Percentiles rank a stretch among this genome's conserved stretches.
Conservation (phyloP, 2,329 filamentous ascomycete species). For the Paradendryphiella salina region DNA sequence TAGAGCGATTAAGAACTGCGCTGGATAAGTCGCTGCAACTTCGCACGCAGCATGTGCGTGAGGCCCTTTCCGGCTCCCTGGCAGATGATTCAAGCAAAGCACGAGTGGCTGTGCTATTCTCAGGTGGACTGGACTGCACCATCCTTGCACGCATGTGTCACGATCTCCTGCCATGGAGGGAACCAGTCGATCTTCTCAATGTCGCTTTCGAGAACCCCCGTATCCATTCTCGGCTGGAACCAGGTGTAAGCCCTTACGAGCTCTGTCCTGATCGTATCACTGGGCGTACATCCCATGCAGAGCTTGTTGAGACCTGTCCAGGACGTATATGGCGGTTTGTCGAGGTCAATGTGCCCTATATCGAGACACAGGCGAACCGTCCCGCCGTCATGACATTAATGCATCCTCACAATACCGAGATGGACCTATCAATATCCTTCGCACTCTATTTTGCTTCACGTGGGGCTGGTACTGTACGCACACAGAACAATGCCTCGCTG, state of each 20-base stretch:
- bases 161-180: slow-evolving; percentile 68
- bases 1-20: slow-evolving; percentile 58
- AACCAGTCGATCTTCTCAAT: slow-evolving; percentile 85
- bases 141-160: slow-evolving; percentile 80
- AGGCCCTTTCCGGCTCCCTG: slow-evolving; percentile 19
- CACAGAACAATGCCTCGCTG: slow-evolving; percentile 30
- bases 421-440: slow-evolving; percentile 93
- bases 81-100: slow-evolving; percentile 35
- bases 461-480: slow-evolving; percentile 60
- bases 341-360: slow-evolving; percentile 80
- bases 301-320: slow-evolving; percentile 71
- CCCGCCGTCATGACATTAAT: slow-evolving; percentile 74
- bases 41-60: slow-evolving; percentile 50
- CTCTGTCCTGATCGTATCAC: slow-evolving; percentile 88
- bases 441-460: slow-evolving; percentile 95
- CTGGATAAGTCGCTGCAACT: slow-evolving; percentile 65
- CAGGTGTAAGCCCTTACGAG: slow-evolving; percentile 64
- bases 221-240: slow-evolving; percentile 50
- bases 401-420: slow-evolving; percentile 93
- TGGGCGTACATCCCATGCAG: slow-evolving; percentile 76
- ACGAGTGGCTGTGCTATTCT: slow-evolving; percentile 81
- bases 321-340: slow-evolving; percentile 80
- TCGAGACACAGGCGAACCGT: slow-evolving; percentile 71
- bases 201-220: slow-evolving; percentile 96
- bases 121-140: slow-evolving; percentile 91